Evolutionary conservation across 495 filamentous ascomycete genomes (phyloP).

Genomic region (Platismatia glauca): DNA sequence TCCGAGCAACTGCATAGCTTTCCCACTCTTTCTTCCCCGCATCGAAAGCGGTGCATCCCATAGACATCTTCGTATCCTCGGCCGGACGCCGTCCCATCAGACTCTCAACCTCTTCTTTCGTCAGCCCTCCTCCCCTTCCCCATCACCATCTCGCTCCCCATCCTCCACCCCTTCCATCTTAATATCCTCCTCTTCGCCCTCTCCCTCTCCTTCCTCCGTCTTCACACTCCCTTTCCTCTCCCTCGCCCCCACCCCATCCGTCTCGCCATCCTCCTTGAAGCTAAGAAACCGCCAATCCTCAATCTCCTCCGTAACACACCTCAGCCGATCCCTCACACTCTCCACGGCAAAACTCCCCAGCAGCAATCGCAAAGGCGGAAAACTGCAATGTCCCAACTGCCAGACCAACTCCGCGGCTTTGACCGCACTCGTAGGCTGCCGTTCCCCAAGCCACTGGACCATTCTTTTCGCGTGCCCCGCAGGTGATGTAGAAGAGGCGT

Average conservation of each 20-base stretch:
- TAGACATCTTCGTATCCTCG: background rate
- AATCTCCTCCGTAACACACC: conserved; percentile 88
- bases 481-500: conserved; percentile 64
- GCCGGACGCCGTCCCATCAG: background rate
- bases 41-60: background rate
- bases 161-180: background rate
- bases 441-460: conserved; percentile 89
- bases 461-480: conserved; percentile 85
- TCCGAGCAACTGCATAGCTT: background rate
- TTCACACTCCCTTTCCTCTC: conserved; percentile 17
- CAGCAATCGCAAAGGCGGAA: conserved; percentile 76
- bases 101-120: background rate
- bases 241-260: background rate
- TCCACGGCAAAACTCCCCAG: conserved; percentile 91
- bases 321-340: conserved; percentile 79
- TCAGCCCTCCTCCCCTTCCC: background rate
- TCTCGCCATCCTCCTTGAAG: conserved; percentile 36
- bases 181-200: conserved; percentile 22
- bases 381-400: conserved; percentile 89
- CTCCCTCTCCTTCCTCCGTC: conserved; percentile 14
- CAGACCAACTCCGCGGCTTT: conserved; percentile 94
- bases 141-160: background rate
- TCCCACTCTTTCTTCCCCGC: background rate
- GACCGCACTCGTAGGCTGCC: conserved; percentile 84
- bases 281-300: conserved; percentile 85